phyloP scores from a whole-genome alignment of 345 rosid genomes.

The Excoecaria cochinchinensis region DNA sequence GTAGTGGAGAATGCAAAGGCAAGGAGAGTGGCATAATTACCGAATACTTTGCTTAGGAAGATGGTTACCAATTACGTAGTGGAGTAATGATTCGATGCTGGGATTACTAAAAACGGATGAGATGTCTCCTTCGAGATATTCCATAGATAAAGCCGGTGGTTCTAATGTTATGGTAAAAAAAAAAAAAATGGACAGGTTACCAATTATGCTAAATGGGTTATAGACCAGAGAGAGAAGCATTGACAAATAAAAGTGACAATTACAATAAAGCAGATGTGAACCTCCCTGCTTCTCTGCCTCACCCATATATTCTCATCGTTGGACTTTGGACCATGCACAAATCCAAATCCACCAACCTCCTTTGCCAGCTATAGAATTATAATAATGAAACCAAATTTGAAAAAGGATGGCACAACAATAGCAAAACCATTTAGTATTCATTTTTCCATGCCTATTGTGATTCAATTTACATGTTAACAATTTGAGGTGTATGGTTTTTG shows the following conservation, averaged over 20 bases:
- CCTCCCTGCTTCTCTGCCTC: background rate
- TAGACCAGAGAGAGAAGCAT: background rate
- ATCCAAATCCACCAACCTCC: background rate
- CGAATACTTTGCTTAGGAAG: no score
- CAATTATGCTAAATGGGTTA: background rate
- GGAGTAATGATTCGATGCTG: no score
- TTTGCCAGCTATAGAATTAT: constrained; percentile 5
- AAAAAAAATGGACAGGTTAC: background rate
- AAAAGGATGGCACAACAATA: background rate
- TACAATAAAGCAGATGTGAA: background rate
- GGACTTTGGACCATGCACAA: constrained; percentile 6
- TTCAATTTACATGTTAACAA: constrained; percentile 19
- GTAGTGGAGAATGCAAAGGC: no score
- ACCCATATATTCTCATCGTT: constrained; percentile 4
- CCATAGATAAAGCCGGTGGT: no score
- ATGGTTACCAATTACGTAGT: no score
- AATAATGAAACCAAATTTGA: background rate
- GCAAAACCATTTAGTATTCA: background rate
- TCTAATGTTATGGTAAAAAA: no score
- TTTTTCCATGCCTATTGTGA: constrained; percentile 3
- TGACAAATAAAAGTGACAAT: constrained; percentile 12
- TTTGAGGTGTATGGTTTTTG: background rate
- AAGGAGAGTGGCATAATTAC: no score
- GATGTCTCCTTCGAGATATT: no score
- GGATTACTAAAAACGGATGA: no score